These are phyloP conservation scores for Metarhizium anisopliae DNA, from an alignment of 2,329 filamentous ascomycete species.

Conservation along the genomic window DNA sequence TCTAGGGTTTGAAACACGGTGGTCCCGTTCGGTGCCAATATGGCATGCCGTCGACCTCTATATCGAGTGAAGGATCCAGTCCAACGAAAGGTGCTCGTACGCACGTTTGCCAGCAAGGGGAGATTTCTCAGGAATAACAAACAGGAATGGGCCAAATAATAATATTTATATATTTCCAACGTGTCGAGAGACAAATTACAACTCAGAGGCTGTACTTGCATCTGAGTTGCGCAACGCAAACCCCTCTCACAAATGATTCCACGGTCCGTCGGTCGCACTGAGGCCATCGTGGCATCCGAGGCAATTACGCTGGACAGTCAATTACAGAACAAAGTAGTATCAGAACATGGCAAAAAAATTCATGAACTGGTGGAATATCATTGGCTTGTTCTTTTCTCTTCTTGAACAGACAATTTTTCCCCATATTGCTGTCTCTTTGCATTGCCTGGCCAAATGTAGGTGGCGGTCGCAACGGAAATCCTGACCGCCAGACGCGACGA, in stretches of 20 bases:
- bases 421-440: background rate
- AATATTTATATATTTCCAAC: too few species aligned
- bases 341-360: background rate
- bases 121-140: background rate
- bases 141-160: background rate
- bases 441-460: background rate
- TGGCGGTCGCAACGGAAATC: background rate
- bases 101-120: background rate
- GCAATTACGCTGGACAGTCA: background rate
- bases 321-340: background rate
- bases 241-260: background rate
- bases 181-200: too few species aligned
- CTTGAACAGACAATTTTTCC: background rate
- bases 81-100: background rate
- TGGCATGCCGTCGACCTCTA: background rate
- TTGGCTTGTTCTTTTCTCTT: background rate
- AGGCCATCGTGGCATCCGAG: slow-evolving; percentile 4
- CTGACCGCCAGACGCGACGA: background rate
- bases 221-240: background rate
- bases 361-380: background rate
- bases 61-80: background rate
- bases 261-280: background rate
- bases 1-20: background rate
- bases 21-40: background rate
- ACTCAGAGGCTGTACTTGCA: too few species aligned